These are phyloP conservation scores for Diaporthe sp. DNA, from an alignment of 2,329 filamentous ascomycete species.

Conservation along the genomic window DNA sequence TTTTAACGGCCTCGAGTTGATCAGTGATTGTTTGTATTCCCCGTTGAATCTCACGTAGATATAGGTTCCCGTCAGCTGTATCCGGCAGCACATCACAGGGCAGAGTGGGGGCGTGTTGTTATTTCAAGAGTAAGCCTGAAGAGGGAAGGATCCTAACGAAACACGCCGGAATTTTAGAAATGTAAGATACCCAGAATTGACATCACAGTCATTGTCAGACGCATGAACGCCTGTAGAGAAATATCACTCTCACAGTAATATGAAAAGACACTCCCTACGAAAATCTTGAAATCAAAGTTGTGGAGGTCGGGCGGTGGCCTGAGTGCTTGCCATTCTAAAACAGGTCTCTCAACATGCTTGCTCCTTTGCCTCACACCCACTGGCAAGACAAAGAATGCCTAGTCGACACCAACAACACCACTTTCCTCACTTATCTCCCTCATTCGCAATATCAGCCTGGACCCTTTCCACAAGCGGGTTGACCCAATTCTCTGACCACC, in stretches of 20 bases:
- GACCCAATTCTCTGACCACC: neutral
- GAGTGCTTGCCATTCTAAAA: neutral
- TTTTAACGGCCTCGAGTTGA: neutral
- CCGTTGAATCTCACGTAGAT: neutral
- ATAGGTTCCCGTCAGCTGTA: neutral
- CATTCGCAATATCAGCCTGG: neutral
- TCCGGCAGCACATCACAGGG: neutral
- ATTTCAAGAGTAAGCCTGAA: neutral
- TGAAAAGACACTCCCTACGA: neutral
- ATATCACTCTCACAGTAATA: too few species aligned
- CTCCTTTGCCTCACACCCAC: neutral
- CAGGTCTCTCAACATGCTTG: neutral
- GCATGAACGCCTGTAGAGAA: neutral
- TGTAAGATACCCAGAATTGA: conserved; percentile 5
- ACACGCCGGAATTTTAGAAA: neutral
- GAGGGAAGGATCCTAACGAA: neutral
- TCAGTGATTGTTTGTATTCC: neutral
- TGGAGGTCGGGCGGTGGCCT: neutral
- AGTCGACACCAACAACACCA: neutral
- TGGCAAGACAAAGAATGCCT: neutral
- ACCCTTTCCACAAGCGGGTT: neutral
- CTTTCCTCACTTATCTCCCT: neutral
- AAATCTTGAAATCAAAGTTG: too few species aligned
- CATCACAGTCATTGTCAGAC: neutral
- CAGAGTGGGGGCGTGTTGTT: neutral